phyloP scores from a whole-genome alignment of 345 rosid species.

The Lepidium aucheri region DNA sequence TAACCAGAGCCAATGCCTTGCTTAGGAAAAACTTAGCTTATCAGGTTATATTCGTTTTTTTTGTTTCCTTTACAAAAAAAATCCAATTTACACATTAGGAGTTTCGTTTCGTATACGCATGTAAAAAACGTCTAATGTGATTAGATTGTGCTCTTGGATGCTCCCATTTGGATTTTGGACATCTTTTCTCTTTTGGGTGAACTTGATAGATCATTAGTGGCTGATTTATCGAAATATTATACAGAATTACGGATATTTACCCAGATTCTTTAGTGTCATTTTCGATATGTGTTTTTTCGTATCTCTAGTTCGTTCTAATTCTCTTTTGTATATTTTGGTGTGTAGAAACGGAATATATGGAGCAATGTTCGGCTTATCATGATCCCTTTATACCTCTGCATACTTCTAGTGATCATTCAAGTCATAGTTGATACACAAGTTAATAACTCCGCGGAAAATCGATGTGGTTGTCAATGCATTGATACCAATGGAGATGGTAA shows the following conservation, averaged over 20 bases:
- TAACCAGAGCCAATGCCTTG: constrained; percentile 70
- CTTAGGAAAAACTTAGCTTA: constrained; percentile 74
- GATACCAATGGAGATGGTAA: constrained; percentile 35
- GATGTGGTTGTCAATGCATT: constrained; percentile 58
- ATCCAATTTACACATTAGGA: background rate
- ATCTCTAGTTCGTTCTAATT: background rate
- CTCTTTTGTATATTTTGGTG: background rate
- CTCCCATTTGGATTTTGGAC: background rate
- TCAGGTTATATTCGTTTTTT: constrained; percentile 45
- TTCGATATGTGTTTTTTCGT: background rate
- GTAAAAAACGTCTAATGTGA: background rate
- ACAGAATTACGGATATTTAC: background rate
- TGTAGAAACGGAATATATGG: constrained; percentile 57
- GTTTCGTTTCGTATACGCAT: constrained; percentile 3
- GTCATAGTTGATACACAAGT: constrained; percentile 30
- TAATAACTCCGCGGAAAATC: constrained; percentile 8
- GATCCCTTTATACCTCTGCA: constrained; percentile 62
- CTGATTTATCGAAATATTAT: background rate
- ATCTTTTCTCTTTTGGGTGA: background rate
- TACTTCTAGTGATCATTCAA: constrained; percentile 50
- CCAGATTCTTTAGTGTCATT: background rate
- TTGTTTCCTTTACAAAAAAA: background rate
- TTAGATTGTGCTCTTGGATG: background rate
- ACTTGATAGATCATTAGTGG: background rate
- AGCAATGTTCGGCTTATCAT: constrained; percentile 61